These are phyloP conservation scores for Pichiaceae sp. DNA, from an alignment of 1,139 yeast species.

Conservation along the genomic window DNA sequence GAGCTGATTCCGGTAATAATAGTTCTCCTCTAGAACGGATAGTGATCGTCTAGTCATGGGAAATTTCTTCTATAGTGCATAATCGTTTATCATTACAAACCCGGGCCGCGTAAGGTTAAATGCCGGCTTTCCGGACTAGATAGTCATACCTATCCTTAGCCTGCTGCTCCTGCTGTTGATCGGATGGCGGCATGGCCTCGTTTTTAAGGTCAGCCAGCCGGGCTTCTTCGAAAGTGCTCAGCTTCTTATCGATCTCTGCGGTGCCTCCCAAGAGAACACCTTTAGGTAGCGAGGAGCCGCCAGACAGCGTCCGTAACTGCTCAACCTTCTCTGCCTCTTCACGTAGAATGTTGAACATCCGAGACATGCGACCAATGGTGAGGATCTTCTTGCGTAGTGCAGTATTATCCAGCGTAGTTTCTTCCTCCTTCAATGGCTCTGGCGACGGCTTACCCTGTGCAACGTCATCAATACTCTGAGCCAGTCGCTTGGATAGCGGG, in stretches of 20 bases:
- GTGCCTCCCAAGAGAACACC: slow-evolving; percentile 75
- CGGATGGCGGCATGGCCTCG: slow-evolving; percentile 69
- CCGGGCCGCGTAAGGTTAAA: no score
- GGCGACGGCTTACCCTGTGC: background rate
- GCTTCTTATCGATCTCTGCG: slow-evolving; percentile 67
- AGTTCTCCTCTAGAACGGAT: slow-evolving; percentile 1
- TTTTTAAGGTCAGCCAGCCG: slow-evolving; percentile 71
- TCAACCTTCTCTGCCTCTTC: slow-evolving; percentile 81
- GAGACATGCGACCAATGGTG: slow-evolving; percentile 89
- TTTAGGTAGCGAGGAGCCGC: slow-evolving; percentile 63
- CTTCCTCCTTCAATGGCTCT: background rate
- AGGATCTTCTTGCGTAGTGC: slow-evolving; percentile 81
- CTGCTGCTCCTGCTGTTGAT: slow-evolving; percentile 8
- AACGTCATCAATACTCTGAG: slow-evolving; percentile 12
- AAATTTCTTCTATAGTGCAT: no score
- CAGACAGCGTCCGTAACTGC: slow-evolving; percentile 54
- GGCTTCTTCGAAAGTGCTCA: slow-evolving; percentile 78
- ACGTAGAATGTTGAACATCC: slow-evolving; percentile 86
- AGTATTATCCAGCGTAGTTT: slow-evolving; percentile 26
- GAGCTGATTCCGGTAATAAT: background rate
- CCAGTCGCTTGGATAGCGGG: slow-evolving; percentile 30
- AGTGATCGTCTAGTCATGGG: background rate
- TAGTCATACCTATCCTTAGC: slow-evolving; percentile 8
- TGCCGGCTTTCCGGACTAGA: slow-evolving; percentile 7
- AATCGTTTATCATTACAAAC: no score